These are phyloP conservation scores for Penicillium subrubescens DNA, from an alignment of 495 filamentous ascomycete species.

Conservation along the genomic window DNA sequence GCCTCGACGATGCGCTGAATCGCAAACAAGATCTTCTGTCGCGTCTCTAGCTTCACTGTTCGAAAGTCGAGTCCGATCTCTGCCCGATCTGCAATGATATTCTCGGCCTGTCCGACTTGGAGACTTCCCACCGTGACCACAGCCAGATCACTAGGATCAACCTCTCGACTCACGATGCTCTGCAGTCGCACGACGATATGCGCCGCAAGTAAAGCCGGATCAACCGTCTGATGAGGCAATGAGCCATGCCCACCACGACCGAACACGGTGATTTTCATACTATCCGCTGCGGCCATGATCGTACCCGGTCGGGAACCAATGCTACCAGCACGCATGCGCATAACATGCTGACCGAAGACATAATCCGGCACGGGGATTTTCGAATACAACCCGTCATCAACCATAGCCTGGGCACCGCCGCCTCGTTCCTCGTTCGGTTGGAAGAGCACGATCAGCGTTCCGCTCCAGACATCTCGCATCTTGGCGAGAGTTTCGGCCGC, in stretches of 20 bases:
- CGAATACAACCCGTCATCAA: constrained; percentile 53
- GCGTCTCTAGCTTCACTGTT: constrained; percentile 39
- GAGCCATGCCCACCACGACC: constrained; percentile 57
- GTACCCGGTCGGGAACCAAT: constrained; percentile 41
- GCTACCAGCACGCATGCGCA: constrained; percentile 47
- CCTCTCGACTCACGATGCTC: constrained; percentile 52
- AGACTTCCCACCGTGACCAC: constrained; percentile 56
- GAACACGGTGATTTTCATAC: constrained; percentile 52
- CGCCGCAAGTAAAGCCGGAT: constrained; percentile 53
- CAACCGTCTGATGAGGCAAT: constrained; percentile 51
- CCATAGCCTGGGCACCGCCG: constrained; percentile 55
- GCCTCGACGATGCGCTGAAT: constrained; percentile 54
- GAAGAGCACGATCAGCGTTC: constrained; percentile 56
- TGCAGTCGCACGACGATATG: constrained; percentile 53
- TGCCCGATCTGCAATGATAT: constrained; percentile 53
- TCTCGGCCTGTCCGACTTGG: constrained; percentile 55
- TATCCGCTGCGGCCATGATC: constrained; percentile 53
- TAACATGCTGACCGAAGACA: constrained; percentile 55
- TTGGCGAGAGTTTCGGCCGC: constrained; percentile 44
- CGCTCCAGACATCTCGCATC: constrained; percentile 41
- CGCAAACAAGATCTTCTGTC: constrained; percentile 41
- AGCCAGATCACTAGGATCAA: constrained; percentile 48
- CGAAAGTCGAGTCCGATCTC: constrained; percentile 52
- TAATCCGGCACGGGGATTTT: constrained; percentile 53
- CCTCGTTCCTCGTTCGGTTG: constrained; percentile 57